Percentiles rank a stretch among this genome's conserved stretches.
phyloP scores from a whole-genome alignment of 768 basidiomycete genomes.

The Suillus ampliporus region DNA sequence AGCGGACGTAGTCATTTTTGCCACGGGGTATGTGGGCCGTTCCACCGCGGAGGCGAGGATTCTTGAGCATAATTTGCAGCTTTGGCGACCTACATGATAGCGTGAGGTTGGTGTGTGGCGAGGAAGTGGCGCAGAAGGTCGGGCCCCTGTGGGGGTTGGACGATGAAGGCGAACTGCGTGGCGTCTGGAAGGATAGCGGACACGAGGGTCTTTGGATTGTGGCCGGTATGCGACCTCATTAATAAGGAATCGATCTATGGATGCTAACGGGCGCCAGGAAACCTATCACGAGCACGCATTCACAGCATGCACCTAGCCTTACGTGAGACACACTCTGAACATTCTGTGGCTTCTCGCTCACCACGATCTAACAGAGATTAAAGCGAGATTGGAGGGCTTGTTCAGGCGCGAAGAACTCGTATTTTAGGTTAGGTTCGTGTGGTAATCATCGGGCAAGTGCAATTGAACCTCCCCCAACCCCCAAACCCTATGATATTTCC shows the following conservation, averaged over 20 bases:
- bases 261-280: constrained; percentile 21
- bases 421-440: constrained; percentile 9
- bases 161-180: constrained; percentile 64
- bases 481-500: not conserved
- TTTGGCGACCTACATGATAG: constrained; percentile 50
- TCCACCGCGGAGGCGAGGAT: not conserved
- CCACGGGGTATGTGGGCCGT: constrained; percentile 35
- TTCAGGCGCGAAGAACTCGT: constrained; percentile 18
- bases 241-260: not conserved
- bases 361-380: constrained; percentile 29
- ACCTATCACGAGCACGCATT: constrained; percentile 26
- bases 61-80: constrained; percentile 31
- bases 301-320: constrained; percentile 38
- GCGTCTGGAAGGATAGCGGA: constrained; percentile 39
- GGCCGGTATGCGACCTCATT: constrained; percentile 21
- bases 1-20: constrained; percentile 40
- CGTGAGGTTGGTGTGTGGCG: constrained; percentile 51
- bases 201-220: constrained; percentile 43
- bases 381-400: constrained; percentile 34
- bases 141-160: constrained; percentile 70
- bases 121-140: constrained; percentile 49
- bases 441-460: not conserved
- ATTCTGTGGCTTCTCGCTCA: constrained; percentile 4
- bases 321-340: constrained; percentile 21
- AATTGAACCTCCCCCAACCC: not conserved